phyloP scores from a whole-genome alignment of 257 asterid genomes.

The Jasminum sambac region DNA sequence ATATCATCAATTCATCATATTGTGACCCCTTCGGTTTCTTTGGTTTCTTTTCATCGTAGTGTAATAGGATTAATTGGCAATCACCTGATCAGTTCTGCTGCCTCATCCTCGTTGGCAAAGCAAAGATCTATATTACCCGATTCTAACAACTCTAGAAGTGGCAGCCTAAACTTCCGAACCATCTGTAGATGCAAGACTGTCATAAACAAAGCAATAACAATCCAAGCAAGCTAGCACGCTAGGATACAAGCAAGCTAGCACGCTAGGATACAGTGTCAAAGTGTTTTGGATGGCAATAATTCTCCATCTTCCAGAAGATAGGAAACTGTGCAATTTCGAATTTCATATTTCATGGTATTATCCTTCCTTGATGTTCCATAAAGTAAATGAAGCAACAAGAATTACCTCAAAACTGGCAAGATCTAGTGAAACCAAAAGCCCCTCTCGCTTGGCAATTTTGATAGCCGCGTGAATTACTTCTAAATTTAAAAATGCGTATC shows the following conservation, averaged over 20 bases:
- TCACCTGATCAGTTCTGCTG: slow-evolving; percentile 77
- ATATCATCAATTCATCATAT: too few relatives aligned
- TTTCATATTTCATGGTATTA: not conserved
- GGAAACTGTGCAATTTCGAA: not conserved
- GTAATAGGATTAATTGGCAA: slow-evolving; percentile 18
- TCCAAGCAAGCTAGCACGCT: not conserved
- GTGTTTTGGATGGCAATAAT: not conserved
- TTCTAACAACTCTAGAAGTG: slow-evolving; percentile 72
- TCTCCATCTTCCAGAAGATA: not conserved
- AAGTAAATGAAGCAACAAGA: not conserved
- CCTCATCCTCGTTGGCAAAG: slow-evolving; percentile 98
- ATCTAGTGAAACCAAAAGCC: slow-evolving; percentile 80
- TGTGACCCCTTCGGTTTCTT: slow-evolving; percentile 10
- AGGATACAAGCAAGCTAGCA: not conserved
- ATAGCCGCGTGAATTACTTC: slow-evolving; percentile 77
- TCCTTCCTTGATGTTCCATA: slow-evolving; percentile 2
- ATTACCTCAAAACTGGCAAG: slow-evolving; percentile 97
- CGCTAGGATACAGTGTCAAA: not conserved
- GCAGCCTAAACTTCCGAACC: slow-evolving; percentile 79
- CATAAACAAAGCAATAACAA: not conserved
- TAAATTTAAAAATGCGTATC: slow-evolving; percentile 69
- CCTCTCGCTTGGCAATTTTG: slow-evolving; percentile 85
- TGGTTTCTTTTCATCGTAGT: too few relatives aligned
- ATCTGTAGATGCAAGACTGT: slow-evolving; percentile 50
- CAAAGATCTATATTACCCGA: slow-evolving; percentile 91